Evolutionary conservation across 2,329 filamentous ascomycete species (phyloP), one percentile per base, ranked within the genome.

Genomic region (Pseudocercospora eumusae): DNA sequence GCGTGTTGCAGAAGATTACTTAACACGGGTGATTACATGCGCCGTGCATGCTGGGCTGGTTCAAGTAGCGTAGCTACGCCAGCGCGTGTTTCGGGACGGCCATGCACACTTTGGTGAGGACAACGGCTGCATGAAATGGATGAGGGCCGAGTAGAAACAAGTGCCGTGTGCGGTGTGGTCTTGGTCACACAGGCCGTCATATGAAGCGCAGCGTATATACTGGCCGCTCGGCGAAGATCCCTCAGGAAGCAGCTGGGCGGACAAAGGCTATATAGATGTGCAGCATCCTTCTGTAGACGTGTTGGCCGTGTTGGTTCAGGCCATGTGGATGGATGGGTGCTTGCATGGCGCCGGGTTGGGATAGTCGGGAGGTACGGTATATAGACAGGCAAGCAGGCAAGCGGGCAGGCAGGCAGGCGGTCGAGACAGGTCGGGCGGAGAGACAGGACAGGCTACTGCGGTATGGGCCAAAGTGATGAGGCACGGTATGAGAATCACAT

Each of bases 91-190:
- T 50, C 47, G 47, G 47, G 47, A 50, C 21, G 23, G 23, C 21
- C 23, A 52, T 25, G 10, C 25, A 31, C 47, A 52, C 44, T 21
- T 47, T 47, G 44, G 11, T 47, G 44, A 47, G 23, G 25, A 25
- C 15, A 54, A 54, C 28, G 52, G 28, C 52, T 54, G 52, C 52
- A 54, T 31, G 52, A 40, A 54, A 54, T 40, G n/a, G 27, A 54
- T 28, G 15, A 18, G 36, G 15, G 36, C 36, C 52, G 23, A 36
- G 49, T 18, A 28, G 49, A 53, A 28, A 54, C 52, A 54, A 54
- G 52, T 54, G 52, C 52, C 52, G 52, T 54, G 52, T 28, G 18
- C 18, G 15, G 36, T n/a, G 27, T 54, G 7, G n/a, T 28, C 28
- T 31, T 54, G 27, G 50, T 54, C 50, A 54, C 27, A 54, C n/a